Base-by-base conservation (phyloP, 164 flowering plant species). In the Vitis labrusca region DNA sequence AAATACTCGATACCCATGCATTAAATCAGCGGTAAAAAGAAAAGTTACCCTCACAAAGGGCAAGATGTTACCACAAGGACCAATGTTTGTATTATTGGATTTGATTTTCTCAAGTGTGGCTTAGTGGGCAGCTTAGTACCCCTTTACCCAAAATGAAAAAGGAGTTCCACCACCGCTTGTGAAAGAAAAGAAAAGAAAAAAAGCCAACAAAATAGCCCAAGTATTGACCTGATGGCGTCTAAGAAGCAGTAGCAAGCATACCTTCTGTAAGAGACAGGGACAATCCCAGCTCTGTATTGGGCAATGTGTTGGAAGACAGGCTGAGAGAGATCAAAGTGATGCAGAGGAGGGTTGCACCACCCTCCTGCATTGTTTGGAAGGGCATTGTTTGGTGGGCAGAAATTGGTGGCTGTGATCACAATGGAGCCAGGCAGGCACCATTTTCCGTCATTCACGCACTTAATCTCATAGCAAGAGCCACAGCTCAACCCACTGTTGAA, bases 311-410 rank as follows among this genome's bases (percentile, higher is more conserved):
- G 58, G 58, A 65, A 65, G 47, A 53, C 58, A 27, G 68, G 68
- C 68, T 51, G 44, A 29, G 68, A 10, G 16, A 65, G 57, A 27
- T 65, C 68, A 15, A 65, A 65, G 47, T 65, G 68, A 3, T 51
- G 68, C 9, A 5, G 68, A 29, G 68, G 68, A 64, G 68, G 68
- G 68, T 65, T 65, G 68, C 68, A 65, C 68, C 68, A 65, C 14
- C 68, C 68, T 13, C 68, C 68, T 3, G 14, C 48, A 29, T 65
- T 29, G 58, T 27, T 65, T 44, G 68, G 68, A 4, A 51, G 47
- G n/a, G 68, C 68, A 27, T 51, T 19, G 58, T 65, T 65, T 19
- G 68, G 68, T 4, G 68, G 67, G 48, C 68, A 65, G 47, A 65
- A 65, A 15, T 65, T 65, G 58, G 68, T 65, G 58, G 68, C 68